Base-by-base conservation (phyloP, 2,329 filamentous ascomycete genomes). In the Ophiocordyceps unilateralis region DNA sequence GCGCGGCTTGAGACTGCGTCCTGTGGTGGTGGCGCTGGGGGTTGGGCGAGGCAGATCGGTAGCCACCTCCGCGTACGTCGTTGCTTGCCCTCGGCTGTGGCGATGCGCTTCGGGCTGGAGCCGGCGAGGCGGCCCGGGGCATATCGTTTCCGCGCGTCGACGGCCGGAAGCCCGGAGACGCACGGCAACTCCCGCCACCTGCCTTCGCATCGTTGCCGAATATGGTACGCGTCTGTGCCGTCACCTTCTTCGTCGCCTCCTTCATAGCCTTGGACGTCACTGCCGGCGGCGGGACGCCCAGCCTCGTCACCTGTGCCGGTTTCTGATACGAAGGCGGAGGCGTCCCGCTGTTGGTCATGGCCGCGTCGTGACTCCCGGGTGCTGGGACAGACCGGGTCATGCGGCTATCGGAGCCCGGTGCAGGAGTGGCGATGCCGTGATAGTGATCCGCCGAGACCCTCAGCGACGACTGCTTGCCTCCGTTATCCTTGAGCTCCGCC, bases 371-470 rank as follows among this genome's bases (percentile, higher is more conserved):
- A 23, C 48, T 55, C 3, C 67, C 68, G 5, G 74, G 81, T 14
- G 71, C 77, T 8, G 88, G 88, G 3, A 64, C 62, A 2, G 67
- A 62, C 40, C 69, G 64, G 22, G 66, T 61, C 44, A 62, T 46
- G 39, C 50, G 58, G 7, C 61, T 56, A 40, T 64, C 65, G 39
- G 58, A 55, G 8, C 68, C 69, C 1, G 75, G 82, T 7, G 72
- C 78, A 5, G 91, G 89, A 2, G 89, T 94, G 12, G 83, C 68
- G 48, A 98, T 81, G n/a, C 91, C 89, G 55, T 93, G 85, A 61
- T 94, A 95, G 47, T 84, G 79, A 59, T 98, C 93, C 17, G 88
- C 91, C n/a, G 91, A 93, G 46, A 94, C 77, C n/a, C 93, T 78
- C 41, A 75, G 70, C 4, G 79, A 80, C 7, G 85, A 75, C 51